phyloP scores from a whole-genome alignment of 1,139 yeast species.

The Lodderomyces pseudojiufengensis region DNA sequence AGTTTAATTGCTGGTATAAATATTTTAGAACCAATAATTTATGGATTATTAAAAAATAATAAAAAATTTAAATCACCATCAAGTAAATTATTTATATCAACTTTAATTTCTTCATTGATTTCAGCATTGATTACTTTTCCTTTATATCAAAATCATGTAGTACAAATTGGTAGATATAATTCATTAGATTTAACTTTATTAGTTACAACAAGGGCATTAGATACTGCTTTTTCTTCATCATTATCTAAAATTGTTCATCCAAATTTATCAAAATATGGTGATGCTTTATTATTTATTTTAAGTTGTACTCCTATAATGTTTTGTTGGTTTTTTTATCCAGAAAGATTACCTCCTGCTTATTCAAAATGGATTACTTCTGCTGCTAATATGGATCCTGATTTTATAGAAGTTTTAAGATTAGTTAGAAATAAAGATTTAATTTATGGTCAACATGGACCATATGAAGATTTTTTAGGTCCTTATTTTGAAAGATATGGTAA shows the following conservation, averaged over 20 bases:
- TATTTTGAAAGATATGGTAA: constrained; percentile 27
- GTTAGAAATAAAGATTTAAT: constrained; percentile 21
- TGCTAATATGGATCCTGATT: constrained; percentile 36
- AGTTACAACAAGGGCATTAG: constrained; percentile 35
- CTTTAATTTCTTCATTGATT: constrained; percentile 27
- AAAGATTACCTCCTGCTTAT: constrained; percentile 34
- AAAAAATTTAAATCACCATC: constrained; percentile 13
- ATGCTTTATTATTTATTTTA: constrained; percentile 26
- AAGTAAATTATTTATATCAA: constrained; percentile 25
- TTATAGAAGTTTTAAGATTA: constrained; percentile 22
- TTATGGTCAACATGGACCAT: constrained; percentile 26
- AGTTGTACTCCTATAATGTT: constrained; percentile 33
- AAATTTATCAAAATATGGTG: constrained; percentile 19
- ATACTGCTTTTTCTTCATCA: constrained; percentile 28
- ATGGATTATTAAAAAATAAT: constrained; percentile 14
- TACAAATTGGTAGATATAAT: constrained; percentile 27
- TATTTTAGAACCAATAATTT: constrained; percentile 31
- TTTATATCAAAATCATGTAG: constrained; percentile 28
- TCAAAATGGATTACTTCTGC: constrained; percentile 41
- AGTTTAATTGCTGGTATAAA: constrained; percentile 29
- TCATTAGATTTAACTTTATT: constrained; percentile 34
- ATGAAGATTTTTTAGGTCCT: constrained; percentile 19
- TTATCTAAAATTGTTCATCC: constrained; percentile 20
- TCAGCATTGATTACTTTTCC: constrained; percentile 29
- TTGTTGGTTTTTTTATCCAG: constrained; percentile 33